Evolutionary conservation across 371 early-diverging fungal species (phyloP).

Genomic region (Mucor velutinosus): DNA sequence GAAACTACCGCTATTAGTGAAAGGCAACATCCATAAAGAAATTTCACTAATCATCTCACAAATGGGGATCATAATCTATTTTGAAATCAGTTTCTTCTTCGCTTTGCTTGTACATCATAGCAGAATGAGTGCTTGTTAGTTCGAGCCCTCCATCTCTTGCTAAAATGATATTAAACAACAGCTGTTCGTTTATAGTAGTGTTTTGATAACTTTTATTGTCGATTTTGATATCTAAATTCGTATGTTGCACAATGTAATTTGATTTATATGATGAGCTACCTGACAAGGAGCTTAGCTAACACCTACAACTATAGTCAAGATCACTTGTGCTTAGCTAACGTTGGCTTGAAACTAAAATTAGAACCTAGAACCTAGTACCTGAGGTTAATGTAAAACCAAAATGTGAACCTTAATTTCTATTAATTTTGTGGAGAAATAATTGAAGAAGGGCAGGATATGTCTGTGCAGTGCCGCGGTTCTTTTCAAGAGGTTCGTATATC

Average conservation of each 20-base stretch:
- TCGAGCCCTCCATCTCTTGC: no score
- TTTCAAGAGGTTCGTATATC: neutral
- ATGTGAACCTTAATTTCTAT: neutral
- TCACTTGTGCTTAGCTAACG: neutral
- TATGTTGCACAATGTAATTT: neutral
- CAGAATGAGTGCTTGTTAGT: no score
- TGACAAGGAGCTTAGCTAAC: neutral
- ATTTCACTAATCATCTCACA: no score
- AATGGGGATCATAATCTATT: no score
- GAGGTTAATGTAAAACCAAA: neutral
- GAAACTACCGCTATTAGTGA: no score
- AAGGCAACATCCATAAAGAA: no score
- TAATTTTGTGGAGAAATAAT: neutral
- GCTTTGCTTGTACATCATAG: no score
- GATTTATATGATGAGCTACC: neutral
- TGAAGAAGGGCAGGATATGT: slow-evolving; percentile 2
- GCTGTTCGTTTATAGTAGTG: neutral
- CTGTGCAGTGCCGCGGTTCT: slow-evolving; percentile 15
- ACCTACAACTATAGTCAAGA: neutral
- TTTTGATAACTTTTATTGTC: neutral
- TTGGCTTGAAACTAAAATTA: neutral
- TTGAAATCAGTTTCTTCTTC: no score
- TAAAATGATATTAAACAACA: no score
- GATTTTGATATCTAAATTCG: neutral
- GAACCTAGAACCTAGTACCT: neutral